phyloP scores from a whole-genome alignment of 164 flowering plant genomes.

The Tetracentron sinense region DNA sequence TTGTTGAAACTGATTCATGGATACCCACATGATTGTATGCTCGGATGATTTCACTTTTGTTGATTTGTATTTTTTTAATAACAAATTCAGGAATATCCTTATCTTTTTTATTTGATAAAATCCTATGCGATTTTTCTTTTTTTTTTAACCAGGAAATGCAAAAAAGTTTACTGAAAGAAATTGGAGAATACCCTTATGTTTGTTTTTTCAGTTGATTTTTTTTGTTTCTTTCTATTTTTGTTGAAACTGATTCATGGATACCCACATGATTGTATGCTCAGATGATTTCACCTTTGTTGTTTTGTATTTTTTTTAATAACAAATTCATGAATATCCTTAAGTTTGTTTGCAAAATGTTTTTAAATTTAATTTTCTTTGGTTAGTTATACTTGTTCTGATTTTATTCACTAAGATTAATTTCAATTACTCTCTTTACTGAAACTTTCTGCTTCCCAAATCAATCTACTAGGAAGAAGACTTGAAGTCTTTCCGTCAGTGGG shows the following conservation, averaged over 20 bases:
- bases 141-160: too few relatives aligned
- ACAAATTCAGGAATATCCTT: neutral
- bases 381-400: neutral
- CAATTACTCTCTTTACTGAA: too few relatives aligned
- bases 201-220: neutral
- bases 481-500: slow-evolving; percentile 96
- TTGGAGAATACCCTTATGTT: neutral
- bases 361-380: neutral
- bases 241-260: neutral
- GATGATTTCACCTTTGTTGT: neutral
- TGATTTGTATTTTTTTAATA: neutral
- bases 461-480: slow-evolving; percentile 75
- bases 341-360: neutral
- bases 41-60: neutral
- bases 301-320: neutral
- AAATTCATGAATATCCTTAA: neutral
- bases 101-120: too few relatives aligned
- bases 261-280: neutral
- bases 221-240: neutral
- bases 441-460: neutral
- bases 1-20: neutral
- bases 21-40: neutral
- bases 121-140: too few relatives aligned
- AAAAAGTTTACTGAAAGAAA: neutral
- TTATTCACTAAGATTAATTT: too few relatives aligned